Evolutionary conservation across 768 basidiomycete genomes (phyloP).

Genomic region (Jaapia argillacea): DNA sequence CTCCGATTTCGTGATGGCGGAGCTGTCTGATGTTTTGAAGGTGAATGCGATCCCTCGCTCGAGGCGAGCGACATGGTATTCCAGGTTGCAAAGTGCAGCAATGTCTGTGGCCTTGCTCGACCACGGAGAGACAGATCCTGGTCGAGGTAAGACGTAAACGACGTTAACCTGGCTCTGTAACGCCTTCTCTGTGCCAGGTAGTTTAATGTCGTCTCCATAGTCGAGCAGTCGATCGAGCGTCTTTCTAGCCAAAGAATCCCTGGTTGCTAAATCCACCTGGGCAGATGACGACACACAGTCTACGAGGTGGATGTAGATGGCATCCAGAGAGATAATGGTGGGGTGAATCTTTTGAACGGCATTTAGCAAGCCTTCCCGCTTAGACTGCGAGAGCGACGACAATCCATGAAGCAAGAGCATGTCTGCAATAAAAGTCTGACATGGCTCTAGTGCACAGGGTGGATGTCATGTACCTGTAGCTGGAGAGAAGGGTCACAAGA

Average conservation of each 20-base stretch:
- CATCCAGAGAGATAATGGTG: constrained; percentile 60
- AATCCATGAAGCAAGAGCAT: constrained; percentile 80
- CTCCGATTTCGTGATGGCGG: constrained; percentile 32
- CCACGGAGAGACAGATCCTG: constrained; percentile 96
- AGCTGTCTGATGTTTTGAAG: constrained; percentile 36
- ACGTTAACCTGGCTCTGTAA: constrained; percentile 29
- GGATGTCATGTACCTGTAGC: no score
- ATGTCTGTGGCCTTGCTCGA: constrained; percentile 99
- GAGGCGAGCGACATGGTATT: constrained; percentile 59
- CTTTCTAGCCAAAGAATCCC: constrained; percentile 32
- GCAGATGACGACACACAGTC: constrained; percentile 39
- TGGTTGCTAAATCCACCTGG: constrained; percentile 36
- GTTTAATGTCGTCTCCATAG: constrained; percentile 72
- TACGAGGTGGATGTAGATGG: constrained; percentile 81
- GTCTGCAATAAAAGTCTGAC: neutral
- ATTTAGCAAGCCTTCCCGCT: constrained; percentile 55
- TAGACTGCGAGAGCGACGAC: constrained; percentile 64
- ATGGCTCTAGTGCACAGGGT: no score
- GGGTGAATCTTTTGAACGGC: constrained; percentile 43
- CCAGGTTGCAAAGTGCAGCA: constrained; percentile 76
- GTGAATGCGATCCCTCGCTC: constrained; percentile 77
- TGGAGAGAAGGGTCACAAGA: no score
- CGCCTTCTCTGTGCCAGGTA: constrained; percentile 31
- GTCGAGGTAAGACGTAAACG: constrained; percentile 70
- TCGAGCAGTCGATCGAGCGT: constrained; percentile 63